A percentile compares a stretch with the other conserved stretches of the same genome.
These are phyloP conservation scores for Tothia fuscella DNA, from an alignment of 2,329 filamentous ascomycete species.

Conservation along the genomic window DNA sequence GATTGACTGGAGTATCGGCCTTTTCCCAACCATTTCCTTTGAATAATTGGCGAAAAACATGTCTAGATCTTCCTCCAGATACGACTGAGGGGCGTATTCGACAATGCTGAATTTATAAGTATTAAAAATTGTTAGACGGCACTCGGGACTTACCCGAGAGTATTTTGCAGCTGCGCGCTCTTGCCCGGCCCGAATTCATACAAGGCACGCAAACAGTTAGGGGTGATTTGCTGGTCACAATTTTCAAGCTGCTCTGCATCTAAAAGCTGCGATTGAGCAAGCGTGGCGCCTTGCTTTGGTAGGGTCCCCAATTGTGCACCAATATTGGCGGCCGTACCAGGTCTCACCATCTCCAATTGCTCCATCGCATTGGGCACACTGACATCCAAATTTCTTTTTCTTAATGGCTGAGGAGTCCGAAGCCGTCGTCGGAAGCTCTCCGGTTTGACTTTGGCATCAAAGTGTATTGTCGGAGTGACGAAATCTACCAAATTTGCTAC, in stretches of 20 bases:
- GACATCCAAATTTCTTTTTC: constrained; percentile 45
- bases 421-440: constrained; percentile 11
- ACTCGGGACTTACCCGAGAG: background rate
- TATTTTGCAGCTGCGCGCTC: constrained; percentile 17
- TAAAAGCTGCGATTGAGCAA: background rate
- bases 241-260: constrained; percentile 11
- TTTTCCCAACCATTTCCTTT: constrained; percentile 30
- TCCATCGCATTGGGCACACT: background rate
- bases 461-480: constrained; percentile 29
- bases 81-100: constrained; percentile 40
- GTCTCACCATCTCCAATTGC: background rate
- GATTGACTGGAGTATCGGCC: constrained; percentile 36
- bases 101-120: constrained; percentile 29
- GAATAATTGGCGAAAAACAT: constrained; percentile 36
- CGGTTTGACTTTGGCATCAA: constrained; percentile 19
- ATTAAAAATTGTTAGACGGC: background rate
- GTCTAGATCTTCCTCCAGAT: constrained; percentile 38
- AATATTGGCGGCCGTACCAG: constrained; percentile 1
- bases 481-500: constrained; percentile 20
- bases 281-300: constrained; percentile 11
- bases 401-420: constrained; percentile 34
- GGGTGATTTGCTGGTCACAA: constrained; percentile 34
- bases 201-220: constrained; percentile 34
- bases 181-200: constrained; percentile 31
- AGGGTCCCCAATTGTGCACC: constrained; percentile 7